A percentile compares a stretch with the other conserved stretches of the same genome.
phyloP scores from a whole-genome alignment of 2,329 filamentous ascomycete species.

The Leptographium galeiforme region DNA sequence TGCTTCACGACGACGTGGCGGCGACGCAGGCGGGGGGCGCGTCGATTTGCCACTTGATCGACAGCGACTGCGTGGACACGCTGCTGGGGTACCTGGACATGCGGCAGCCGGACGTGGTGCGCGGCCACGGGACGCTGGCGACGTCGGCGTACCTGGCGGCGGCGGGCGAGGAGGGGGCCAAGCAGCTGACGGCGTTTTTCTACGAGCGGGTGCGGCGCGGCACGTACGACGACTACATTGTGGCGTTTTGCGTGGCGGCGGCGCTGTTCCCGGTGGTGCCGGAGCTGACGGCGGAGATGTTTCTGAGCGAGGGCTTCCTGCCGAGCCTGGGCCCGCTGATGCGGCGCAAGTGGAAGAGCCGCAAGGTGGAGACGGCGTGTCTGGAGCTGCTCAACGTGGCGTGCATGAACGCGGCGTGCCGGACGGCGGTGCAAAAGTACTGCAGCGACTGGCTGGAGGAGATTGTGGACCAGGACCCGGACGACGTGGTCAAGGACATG shows the following conservation, averaged over 20 bases:
- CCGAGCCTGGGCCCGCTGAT: constrained; percentile 63
- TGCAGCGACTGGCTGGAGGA: constrained; percentile 81
- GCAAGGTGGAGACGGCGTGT: constrained; percentile 73
- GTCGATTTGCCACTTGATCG: constrained; percentile 49
- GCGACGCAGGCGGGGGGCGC: constrained; percentile 28
- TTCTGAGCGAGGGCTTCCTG: constrained; percentile 81
- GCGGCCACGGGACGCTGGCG: constrained; percentile 70
- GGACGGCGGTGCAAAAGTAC: constrained; percentile 72
- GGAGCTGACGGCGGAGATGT: constrained; percentile 60
- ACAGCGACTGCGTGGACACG: constrained; percentile 67
- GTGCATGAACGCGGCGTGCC: constrained; percentile 71
- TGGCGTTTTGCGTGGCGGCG: constrained; percentile 86
- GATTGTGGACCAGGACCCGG: constrained; percentile 59
- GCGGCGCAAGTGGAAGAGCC: constrained; percentile 68
- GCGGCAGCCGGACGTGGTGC: constrained; percentile 57
- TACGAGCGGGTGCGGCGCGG: constrained; percentile 55
- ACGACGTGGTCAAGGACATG: constrained; percentile 35
- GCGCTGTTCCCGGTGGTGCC: constrained; percentile 78
- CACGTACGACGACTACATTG: constrained; percentile 76
- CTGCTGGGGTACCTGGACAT: constrained; percentile 79
- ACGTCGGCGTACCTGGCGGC: constrained; percentile 74
- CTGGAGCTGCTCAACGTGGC: constrained; percentile 85
- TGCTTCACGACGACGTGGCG: constrained; percentile 42
- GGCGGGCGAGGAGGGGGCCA: constrained; percentile 55
- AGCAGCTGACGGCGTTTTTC: constrained; percentile 62